These are phyloP conservation scores for Scytalidium sp. DNA, from an alignment of 2,329 filamentous ascomycete species.

Conservation along the genomic window DNA sequence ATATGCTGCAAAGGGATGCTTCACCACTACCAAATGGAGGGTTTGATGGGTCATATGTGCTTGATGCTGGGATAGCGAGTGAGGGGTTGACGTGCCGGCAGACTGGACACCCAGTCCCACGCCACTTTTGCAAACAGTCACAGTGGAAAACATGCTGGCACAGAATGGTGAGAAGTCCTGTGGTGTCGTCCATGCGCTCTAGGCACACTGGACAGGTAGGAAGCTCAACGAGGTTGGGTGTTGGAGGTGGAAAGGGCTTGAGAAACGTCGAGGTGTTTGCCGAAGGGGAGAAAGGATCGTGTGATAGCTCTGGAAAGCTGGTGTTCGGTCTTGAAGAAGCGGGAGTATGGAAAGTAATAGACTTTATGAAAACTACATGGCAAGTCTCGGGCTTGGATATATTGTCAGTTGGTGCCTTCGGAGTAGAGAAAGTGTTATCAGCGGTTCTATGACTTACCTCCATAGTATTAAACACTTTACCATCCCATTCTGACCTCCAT, in stretches of 20 bases:
- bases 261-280: conserved; percentile 33
- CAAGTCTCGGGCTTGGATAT: conserved; percentile 75
- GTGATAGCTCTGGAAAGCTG: conserved; percentile 57
- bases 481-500: conserved; percentile 88
- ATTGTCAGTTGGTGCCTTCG: conserved; percentile 13
- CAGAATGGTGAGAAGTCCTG: conserved; percentile 88
- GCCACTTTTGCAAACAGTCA: conserved; percentile 94
- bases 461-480: conserved; percentile 88
- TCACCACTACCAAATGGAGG: conserved; percentile 58
- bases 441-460: conserved; percentile 55
- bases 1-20: conserved; percentile 76
- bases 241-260: conserved; percentile 63
- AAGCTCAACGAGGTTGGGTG: conserved; percentile 82
- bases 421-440: neutral
- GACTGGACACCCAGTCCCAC: conserved; percentile 88
- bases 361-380: conserved; percentile 91
- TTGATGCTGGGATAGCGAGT: conserved; percentile 29
- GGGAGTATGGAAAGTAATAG: conserved; percentile 70
- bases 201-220: conserved; percentile 96
- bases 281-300: conserved; percentile 64
- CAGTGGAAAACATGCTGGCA: conserved; percentile 99
- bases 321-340: conserved; percentile 20
- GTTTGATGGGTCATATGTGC: conserved; percentile 43
- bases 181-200: conserved; percentile 97
- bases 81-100: conserved; percentile 80